Base-by-base conservation (phyloP, 1,284 basidiomycete species). In the Pisolithus thermaeus region DNA sequence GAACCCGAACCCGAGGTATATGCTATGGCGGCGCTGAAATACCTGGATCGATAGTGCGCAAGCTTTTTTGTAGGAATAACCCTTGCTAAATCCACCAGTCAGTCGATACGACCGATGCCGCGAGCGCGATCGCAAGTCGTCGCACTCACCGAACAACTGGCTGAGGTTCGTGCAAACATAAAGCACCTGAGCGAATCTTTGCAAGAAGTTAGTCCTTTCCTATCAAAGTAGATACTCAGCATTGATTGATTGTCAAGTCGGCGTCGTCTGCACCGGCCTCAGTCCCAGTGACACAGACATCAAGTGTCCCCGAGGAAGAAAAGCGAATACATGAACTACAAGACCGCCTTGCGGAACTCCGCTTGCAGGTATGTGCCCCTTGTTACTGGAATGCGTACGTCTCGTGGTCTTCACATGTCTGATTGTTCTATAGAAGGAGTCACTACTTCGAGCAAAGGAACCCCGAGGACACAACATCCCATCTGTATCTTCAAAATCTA, bases 1-100 rank as follows among this genome's bases (percentile, higher is more conserved):
- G 68, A 83, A 39, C 71, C 79, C 11, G 81, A 86, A 35, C 85
- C 87, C 2, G 85, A 89, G 64, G 74, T 86, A 6, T 89, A 87
- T 64, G 84, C 81, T 0, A 73, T 80, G 53, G 87, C 87, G 6
- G 85, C 87, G 0, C 60, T 87, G 55, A 87, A 83, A 66, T 87
- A 84, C 58, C 72, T 90, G 51, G 81, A 86, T 61, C 76, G 80
- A 64, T 89, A 86, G 84, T 87, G 59, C 63, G 83, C 73, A 14
- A n/a, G 11, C 22, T 28, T 3, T 16, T 2, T 35, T 14, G 3
- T 4, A 14, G 32, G 14, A 14, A 14, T 14, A 14, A 14, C 12
- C 32, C 32, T 35, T 16, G 2, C 32, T 35, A 3, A 14, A 49
- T 22, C 47, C 30, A 35, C 43, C 47, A 88, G 84, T 61, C 73